Conservation (phyloP, 2,329 filamentous ascomycete genomes). For the Parasarocladium wereldwijsianum region DNA sequence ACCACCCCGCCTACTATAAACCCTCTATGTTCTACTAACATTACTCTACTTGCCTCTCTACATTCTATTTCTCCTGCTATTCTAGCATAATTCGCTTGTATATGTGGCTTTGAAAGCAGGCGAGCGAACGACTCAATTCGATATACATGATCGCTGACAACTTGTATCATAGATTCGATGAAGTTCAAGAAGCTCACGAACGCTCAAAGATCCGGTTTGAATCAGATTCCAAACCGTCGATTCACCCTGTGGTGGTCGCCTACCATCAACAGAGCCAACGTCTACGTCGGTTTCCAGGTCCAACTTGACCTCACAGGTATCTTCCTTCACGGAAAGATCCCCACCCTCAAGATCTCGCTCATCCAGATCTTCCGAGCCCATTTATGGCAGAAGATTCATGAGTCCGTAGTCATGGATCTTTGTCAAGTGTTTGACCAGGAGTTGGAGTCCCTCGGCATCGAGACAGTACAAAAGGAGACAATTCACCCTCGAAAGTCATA, state of each 20-base stretch:
- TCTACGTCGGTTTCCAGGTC: slow-evolving; percentile 98
- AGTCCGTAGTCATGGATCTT: slow-evolving; percentile 96
- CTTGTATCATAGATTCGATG: slow-evolving; percentile 54
- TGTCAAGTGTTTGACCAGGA: slow-evolving; percentile 98
- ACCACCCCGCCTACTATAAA: no score
- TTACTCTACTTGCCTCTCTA: no score
- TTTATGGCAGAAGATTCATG: slow-evolving; percentile 99
- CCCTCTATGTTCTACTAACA: no score
- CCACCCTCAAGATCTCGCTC: slow-evolving; percentile 90
- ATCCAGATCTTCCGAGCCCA: slow-evolving; percentile 99
- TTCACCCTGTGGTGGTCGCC: slow-evolving; percentile 98
- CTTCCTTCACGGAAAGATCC: slow-evolving; percentile 98
- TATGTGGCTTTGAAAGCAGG: no score
- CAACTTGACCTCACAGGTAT: slow-evolving; percentile 96
- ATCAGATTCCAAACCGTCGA: slow-evolving; percentile 95
- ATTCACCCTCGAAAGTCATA: slow-evolving; percentile 98
- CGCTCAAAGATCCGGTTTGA: slow-evolving; percentile 88
- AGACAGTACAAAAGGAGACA: slow-evolving; percentile 96
- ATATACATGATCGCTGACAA: no score
- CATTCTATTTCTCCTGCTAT: no score
- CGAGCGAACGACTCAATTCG: no score
- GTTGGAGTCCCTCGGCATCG: slow-evolving; percentile 85
- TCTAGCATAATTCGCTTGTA: no score
- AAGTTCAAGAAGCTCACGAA: slow-evolving; percentile 99
- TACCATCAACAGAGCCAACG: slow-evolving; percentile 88